Evolutionary conservation across 2,329 filamentous ascomycete genomes (phyloP).

Genomic region (Fusarium mexicanum): DNA sequence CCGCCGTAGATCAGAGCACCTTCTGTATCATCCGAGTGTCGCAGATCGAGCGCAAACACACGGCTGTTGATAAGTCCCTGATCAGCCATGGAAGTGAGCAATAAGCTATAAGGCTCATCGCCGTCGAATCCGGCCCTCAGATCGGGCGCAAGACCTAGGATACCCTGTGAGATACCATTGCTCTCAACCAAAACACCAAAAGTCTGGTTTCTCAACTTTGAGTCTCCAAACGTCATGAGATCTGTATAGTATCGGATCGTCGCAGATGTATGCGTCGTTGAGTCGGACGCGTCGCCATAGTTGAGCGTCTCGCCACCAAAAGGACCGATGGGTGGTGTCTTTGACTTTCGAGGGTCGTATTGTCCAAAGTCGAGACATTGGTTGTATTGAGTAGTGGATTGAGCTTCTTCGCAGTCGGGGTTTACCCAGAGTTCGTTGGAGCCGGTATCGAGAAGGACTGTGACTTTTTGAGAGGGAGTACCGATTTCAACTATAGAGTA

Average conservation of each 20-base stretch:
- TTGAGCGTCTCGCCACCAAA: conserved; percentile 51
- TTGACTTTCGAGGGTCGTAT: conserved; percentile 56
- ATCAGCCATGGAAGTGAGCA: conserved; percentile 60
- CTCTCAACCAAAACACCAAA: conserved; percentile 60
- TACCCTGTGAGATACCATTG: conserved; percentile 60
- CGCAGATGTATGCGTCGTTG: conserved; percentile 49
- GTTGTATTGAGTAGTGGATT: conserved; percentile 44
- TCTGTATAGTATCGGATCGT: conserved; percentile 59
- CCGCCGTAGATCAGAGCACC: conserved; percentile 65
- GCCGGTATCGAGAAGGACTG: conserved; percentile 61
- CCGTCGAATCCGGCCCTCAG: conserved; percentile 51
- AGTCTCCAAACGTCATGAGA: conserved; percentile 56
- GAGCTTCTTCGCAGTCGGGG: conserved; percentile 56
- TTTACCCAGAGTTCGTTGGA: conserved; percentile 67
- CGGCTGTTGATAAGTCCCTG: conserved; percentile 60
- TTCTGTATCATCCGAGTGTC: conserved; percentile 52
- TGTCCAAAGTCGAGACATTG: conserved; percentile 55
- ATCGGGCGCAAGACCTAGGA: conserved; percentile 61
- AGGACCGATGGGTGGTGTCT: conserved; percentile 50
- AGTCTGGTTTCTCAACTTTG: conserved; percentile 56
- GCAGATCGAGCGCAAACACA: conserved; percentile 62
- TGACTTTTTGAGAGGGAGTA: conserved; percentile 53
- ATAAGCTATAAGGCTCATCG: conserved; percentile 59
- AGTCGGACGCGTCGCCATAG: conserved; percentile 53
- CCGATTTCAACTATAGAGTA: conserved; percentile 53